Evolutionary conservation across 345 rosid species (phyloP), one percentile per base, ranked within the genome.

Genomic region (Carallia pectinifolia): DNA sequence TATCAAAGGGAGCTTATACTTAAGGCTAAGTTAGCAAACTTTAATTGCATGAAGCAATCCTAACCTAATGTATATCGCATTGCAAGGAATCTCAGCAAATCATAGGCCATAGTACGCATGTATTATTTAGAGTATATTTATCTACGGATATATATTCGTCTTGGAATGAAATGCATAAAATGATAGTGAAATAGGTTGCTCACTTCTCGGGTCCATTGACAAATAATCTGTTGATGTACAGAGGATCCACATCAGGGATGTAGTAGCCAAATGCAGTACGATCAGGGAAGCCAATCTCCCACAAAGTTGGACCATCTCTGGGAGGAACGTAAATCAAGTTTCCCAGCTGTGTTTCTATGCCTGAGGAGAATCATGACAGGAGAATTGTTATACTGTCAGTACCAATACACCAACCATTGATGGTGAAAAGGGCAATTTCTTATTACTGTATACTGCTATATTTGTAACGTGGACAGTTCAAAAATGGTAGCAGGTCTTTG

Each of bases 261-360:
- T 67, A 58, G 61, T 30, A 82, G 31, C 75, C 85, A 61, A 68
- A 56, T 1, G 83, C 81, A 8, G 83, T 71, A 4, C 75, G 81
- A 58, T 82, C 81, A 17, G 85, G 79, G 68, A 59, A 82, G 58
- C 81, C 79, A 1, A 82, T 73, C 56, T 76, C 81, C 85, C 83
- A 82, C 48, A 74, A 12, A 18, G 82, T 82, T 27, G 61, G 81
- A 68, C 85, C 85, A 53, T 76, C 68, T 74, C 83, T 73, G 6
- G 53, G 29, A 10, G 73, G 77, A 62, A 64, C 64, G 65, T 47
- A 82, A 31, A 53, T 70, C 66, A 79, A 62, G 71, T 73, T 67
- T 39, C 75, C 83, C 36, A 79, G 67, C 34, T 67, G 56, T 31
- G 66, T 61, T 64, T 75, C 76, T 64, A 79, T 69, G 2, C 71